These are phyloP conservation scores for Leishmania turanica DNA, from an alignment of 208 protist species.

Conservation along the genomic window DNA sequence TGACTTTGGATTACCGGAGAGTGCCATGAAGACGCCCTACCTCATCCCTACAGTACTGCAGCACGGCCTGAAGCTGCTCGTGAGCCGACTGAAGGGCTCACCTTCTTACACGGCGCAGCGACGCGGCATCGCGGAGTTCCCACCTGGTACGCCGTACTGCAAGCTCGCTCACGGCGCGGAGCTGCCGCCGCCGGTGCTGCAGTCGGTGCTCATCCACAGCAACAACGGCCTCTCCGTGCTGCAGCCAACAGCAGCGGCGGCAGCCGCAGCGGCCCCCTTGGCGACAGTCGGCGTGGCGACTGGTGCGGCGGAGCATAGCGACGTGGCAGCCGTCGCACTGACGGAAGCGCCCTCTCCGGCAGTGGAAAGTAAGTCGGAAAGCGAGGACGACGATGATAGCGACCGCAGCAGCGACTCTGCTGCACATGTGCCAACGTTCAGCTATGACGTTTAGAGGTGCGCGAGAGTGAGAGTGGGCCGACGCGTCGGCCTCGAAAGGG, in stretches of 20 bases:
- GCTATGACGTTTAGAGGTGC: constrained; percentile 22
- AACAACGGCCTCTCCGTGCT: constrained; percentile 49
- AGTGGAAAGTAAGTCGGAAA: not conserved
- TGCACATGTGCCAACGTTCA: constrained; percentile 32
- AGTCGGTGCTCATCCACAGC: constrained; percentile 59
- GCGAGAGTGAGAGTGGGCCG: not conserved
- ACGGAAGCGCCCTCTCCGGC: not conserved
- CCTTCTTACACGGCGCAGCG: constrained; percentile 13
- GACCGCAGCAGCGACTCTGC: constrained; percentile 32
- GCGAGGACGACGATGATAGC: constrained; percentile 21
- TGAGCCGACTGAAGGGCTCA: constrained; percentile 40
- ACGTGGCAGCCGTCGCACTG: not conserved
- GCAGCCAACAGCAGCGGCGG: not conserved
- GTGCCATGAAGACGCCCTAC: constrained; percentile 35
- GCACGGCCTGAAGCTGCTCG: constrained; percentile 40
- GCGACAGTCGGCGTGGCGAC: constrained; percentile 1
- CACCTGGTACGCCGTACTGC: constrained; percentile 34
- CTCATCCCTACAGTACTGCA: constrained; percentile 57
- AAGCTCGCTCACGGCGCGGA: constrained; percentile 14
- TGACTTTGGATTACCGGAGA: constrained; percentile 74
- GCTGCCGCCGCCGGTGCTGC: constrained; percentile 22
- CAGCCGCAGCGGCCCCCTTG: not conserved
- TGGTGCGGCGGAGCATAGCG: not conserved
- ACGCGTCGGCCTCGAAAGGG: not conserved
- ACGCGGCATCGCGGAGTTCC: constrained; percentile 10